Conservation (phyloP, 202 grass and related monocot genomes). For the Alloteropsis angusta region DNA sequence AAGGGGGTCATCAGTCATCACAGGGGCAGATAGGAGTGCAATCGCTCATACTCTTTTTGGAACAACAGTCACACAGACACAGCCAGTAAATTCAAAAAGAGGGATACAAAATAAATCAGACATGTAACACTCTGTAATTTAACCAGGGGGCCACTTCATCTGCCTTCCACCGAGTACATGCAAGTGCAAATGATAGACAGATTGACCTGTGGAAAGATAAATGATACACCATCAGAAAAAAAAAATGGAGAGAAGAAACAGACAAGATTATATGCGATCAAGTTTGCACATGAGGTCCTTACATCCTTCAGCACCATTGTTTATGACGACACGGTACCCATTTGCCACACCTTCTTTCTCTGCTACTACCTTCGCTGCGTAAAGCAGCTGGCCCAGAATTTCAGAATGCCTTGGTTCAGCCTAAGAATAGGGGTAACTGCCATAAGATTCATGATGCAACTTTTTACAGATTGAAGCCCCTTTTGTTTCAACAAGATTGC, state of each 20-base stretch:
- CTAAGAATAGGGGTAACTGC: slow-evolving; percentile 20
- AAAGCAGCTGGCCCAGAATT: slow-evolving; percentile 79
- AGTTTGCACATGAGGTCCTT: slow-evolving; percentile 16
- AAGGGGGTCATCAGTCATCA: neutral
- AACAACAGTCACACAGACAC: neutral
- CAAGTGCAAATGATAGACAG: slow-evolving; percentile 86
- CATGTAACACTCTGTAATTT: neutral
- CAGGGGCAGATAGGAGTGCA: neutral
- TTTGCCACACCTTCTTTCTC: slow-evolving; percentile 78
- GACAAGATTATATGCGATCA: neutral
- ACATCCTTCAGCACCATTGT: slow-evolving; percentile 82
- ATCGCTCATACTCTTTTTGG: neutral
- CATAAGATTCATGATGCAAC: neutral
- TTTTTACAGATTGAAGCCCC: neutral
- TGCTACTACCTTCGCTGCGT: slow-evolving; percentile 64
- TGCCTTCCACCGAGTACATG: slow-evolving; percentile 85
- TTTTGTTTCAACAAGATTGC: neutral
- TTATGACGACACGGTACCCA: slow-evolving; percentile 79
- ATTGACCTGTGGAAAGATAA: slow-evolving; percentile 50
- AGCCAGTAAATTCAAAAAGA: neutral
- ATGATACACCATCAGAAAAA: neutral
- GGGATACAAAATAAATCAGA: neutral
- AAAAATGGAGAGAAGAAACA: neutral
- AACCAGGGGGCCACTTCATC: slow-evolving; percentile 86
- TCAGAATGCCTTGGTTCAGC: slow-evolving; percentile 73